phyloP scores from a whole-genome alignment of 1,139 yeast species.

The Yarrowia galli region DNA sequence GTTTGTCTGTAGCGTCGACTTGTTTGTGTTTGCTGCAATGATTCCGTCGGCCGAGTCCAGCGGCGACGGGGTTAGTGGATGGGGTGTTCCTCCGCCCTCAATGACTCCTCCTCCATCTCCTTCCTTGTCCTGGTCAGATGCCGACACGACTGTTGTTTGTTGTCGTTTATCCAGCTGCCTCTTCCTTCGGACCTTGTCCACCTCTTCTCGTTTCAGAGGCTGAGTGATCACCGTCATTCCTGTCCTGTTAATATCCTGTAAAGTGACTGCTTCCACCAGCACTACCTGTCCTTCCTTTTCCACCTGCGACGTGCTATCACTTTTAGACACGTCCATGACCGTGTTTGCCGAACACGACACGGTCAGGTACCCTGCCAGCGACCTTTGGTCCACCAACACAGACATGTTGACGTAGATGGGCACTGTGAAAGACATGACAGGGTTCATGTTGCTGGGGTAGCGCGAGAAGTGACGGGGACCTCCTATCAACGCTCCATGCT shows the following conservation, averaged over 20 bases:
- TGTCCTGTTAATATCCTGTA: conserved; percentile 47
- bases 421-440: conserved; percentile 64
- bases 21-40: background rate
- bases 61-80: background rate
- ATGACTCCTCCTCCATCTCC: background rate
- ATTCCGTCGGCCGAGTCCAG: conserved; percentile 16
- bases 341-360: conserved; percentile 67
- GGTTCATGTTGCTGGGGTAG: conserved; percentile 31
- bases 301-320: conserved; percentile 56
- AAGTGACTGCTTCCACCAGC: conserved; percentile 48
- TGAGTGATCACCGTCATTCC: conserved; percentile 2
- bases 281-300: conserved; percentile 55
- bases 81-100: background rate
- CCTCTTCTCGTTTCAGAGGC: background rate
- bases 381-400: conserved; percentile 64
- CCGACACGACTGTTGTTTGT: background rate
- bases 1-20: background rate
- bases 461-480: conserved; percentile 49
- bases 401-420: conserved; percentile 80
- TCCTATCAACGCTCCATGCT: conserved; percentile 43
- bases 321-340: conserved; percentile 57
- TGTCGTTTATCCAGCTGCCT: background rate
- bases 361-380: conserved; percentile 75
- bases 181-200: background rate
- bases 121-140: background rate